Evolutionary conservation across 306 rosid genomes (phyloP).

Genomic region (Prosopis cineraria): DNA sequence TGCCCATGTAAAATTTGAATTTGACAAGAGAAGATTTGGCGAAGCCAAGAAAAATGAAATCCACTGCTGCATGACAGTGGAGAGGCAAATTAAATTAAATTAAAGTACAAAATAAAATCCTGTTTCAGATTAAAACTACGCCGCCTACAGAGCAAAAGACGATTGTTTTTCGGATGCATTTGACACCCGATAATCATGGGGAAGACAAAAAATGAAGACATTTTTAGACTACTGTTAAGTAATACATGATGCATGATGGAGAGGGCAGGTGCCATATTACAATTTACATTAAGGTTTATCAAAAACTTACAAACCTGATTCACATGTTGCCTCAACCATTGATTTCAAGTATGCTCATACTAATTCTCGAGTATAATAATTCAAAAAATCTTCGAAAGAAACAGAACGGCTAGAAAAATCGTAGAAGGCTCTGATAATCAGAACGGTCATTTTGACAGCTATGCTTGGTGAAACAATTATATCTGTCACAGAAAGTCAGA

Average conservation of each 20-base stretch:
- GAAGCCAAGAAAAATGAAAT: not conserved
- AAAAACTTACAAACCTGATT: not conserved
- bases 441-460: not conserved
- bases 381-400: constrained; percentile 16
- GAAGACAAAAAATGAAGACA: not conserved
- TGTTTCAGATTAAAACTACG: not conserved
- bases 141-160: not conserved
- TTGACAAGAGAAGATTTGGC: not conserved
- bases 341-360: constrained; percentile 13
- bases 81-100: not conserved
- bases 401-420: not conserved
- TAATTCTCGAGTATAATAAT: not conserved
- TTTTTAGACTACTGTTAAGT: not conserved
- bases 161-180: not conserved
- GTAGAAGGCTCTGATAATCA: not conserved
- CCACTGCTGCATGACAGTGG: not conserved
- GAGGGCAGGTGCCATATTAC: not conserved
- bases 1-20: constrained; percentile 10
- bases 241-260: not conserved
- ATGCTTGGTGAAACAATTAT: not conserved
- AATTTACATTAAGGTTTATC: not conserved
- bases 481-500: not conserved
- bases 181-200: not conserved
- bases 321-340: not conserved
- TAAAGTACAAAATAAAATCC: not conserved